Base-by-base conservation (phyloP, 257 asterid genomes). In the Marsdenia floribunda region DNA sequence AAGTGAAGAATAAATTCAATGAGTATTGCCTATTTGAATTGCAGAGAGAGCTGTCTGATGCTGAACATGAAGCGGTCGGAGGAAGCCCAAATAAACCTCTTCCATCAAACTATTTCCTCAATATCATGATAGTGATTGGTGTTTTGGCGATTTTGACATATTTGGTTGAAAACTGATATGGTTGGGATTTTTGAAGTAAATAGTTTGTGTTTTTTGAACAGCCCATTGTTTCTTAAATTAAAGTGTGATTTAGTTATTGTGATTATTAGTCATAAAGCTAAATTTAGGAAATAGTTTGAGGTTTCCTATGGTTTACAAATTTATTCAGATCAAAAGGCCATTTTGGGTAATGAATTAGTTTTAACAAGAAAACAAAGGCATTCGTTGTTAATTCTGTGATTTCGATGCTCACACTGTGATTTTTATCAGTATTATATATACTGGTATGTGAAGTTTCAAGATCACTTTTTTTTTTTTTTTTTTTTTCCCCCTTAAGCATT, bases 11-110 rank as follows among this genome's bases (percentile, higher is more conserved):
- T 84, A 83, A 84, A 82, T 86, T 74, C 85, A 82, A 68, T 69
- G 78, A 81, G 86, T 84, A 70, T 86, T 83, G 55, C 80, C 66
- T 88, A 79, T 92, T 87, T 89, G 90, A 89, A 82, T 88, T 91
- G 98, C 98, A 91, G 97, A 91, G 81, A 82, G 97, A 94, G 78
- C 92, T 95, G 11, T 95, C 99, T 74, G 97, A 92, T 19, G 65
- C 94, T 63, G 99, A 95, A 86, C 92, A 95, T 50, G 89, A 90
- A 85, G 95, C 80, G 6, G 3, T 95, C 47, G 98, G 99, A 44
- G 99, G 99, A 77, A 90, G 91, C 81, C 91, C 99, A 86, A 90
- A 92, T 86, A 95, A 90, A 96, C 98, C 99, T 85, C 97, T 95
- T 71, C 80, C 79, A 42, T 83, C 99, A 2, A 95, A 92, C 90